Percentiles rank a stretch among this genome's conserved stretches.
Conservation (phyloP, 495 filamentous ascomycete species). For the Hypomontagnella monticulosa region DNA sequence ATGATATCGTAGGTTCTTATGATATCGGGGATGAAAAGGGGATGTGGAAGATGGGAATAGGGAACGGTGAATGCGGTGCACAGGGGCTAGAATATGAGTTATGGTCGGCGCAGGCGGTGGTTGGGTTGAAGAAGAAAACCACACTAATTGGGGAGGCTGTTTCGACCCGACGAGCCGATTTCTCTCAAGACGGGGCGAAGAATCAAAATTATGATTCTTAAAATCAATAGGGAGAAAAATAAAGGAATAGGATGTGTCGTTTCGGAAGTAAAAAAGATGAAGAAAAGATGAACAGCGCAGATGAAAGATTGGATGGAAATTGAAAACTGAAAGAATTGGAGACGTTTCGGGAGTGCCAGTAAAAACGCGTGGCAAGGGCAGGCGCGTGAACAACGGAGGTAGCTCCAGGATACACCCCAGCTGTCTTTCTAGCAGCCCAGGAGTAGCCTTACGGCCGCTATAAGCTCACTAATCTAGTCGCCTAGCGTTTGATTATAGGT, state of each 20-base stretch:
- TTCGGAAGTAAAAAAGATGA: background rate
- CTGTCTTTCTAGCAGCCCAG: background rate
- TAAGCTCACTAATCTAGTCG: background rate
- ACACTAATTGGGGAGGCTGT: too few relatives aligned
- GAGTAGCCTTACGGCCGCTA: background rate
- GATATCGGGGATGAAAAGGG: background rate
- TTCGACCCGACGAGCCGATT: too few relatives aligned
- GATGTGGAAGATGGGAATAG: background rate
- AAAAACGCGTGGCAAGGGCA: background rate
- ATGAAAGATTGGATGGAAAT: background rate
- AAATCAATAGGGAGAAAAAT: background rate
- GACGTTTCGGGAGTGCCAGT: background rate
- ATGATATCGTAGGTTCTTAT: background rate
- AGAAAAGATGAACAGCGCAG: background rate
- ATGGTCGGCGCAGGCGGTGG: background rate
- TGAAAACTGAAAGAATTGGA: slow-evolving; percentile 2
- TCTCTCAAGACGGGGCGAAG: too few relatives aligned
- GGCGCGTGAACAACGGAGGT: background rate
- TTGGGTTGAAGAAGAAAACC: too few relatives aligned
- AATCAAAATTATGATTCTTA: too few relatives aligned
- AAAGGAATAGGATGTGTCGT: background rate
- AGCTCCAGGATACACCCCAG: slow-evolving; percentile 5
- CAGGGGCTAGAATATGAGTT: background rate
- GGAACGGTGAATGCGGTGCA: background rate
- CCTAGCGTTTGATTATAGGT: background rate